Evolutionary conservation across 2,329 filamentous ascomycete genomes (phyloP).

Genomic region (Furcasterigmium furcatum): DNA sequence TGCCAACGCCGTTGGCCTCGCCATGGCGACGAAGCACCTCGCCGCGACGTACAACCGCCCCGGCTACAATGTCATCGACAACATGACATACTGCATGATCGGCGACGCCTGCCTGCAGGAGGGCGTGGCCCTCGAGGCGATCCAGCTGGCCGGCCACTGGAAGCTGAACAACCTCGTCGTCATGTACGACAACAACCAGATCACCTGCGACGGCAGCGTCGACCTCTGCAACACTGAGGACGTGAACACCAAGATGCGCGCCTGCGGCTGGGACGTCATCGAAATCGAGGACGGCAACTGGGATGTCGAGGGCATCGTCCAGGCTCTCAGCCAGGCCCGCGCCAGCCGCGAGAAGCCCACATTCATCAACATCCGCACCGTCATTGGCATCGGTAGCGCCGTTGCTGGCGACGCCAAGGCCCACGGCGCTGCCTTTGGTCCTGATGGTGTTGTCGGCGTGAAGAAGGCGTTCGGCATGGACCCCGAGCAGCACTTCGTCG

Average conservation of each 20-base stretch:
- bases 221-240: conserved; percentile 51
- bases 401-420: conserved; percentile 45
- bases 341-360: conserved; percentile 37
- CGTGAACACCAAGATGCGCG: conserved; percentile 51
- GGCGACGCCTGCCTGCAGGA: conserved; percentile 55
- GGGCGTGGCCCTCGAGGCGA: conserved; percentile 51
- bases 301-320: conserved; percentile 41
- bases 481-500: conserved; percentile 23
- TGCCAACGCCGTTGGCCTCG: conserved; percentile 53
- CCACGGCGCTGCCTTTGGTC: conserved; percentile 56
- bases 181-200: conserved; percentile 56
- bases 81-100: conserved; percentile 50
- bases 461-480: conserved; percentile 30
- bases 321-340: conserved; percentile 38
- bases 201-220: conserved; percentile 53
- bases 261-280: conserved; percentile 49
- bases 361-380: conserved; percentile 55
- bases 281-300: conserved; percentile 46
- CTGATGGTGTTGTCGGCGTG: conserved; percentile 41
- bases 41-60: conserved; percentile 47
- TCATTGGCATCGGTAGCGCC: conserved; percentile 49
- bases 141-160: conserved; percentile 49
- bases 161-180: conserved; percentile 49
- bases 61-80: conserved; percentile 42
- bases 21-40: conserved; percentile 51